Evolutionary conservation across 768 basidiomycete species (phyloP), one percentile per base, ranked within the genome.

Genomic region (Tulasnella sp.): DNA sequence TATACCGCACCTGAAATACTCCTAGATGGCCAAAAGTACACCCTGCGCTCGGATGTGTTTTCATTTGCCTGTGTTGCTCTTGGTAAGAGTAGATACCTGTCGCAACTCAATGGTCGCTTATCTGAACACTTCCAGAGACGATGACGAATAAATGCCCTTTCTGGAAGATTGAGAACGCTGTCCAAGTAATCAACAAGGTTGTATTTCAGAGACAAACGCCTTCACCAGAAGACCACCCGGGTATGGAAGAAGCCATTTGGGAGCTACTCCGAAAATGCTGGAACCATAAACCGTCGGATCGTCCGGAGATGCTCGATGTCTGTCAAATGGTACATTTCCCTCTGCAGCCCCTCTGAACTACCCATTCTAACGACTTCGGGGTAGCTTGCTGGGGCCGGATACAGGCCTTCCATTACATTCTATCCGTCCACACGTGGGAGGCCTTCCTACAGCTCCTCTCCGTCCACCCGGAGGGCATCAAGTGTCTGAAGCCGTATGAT

Each of bases 111-210:
- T 14, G 11, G 4, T 40, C 14, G 69, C 46, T 46, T 31, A 12
- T 11, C 14, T 72, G 12, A 7, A 28, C 28, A 40, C 28, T 72
- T 12, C 37, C 11, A 72, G 69, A 28, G 28, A 72, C 37, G 28
- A 72, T 72, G 69, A 14, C 69, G 69, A 72, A 40, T 31, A 72
- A 72, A 40, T 40, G 14, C 11, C 69, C 69, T 40, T 72, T 72
- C 69, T 72, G 28, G 28, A 31, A 28, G 69, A 31, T 12, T 31
- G 14, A 1, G 37, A 72, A 72, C 3, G 22, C 1, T 28, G 28
- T 40, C 69, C 4, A 2, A 28, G 11, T 72, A 31, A 14, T 72
- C 28, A 7, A 1, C 69, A 46, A 46, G 2, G 69, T 40, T 40
- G 37, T 72, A 11, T 72, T 40, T 40, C 2, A 5, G 4, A 31